Base-by-base conservation (phyloP, 805 yeast species). In the Yueomyces sp. region DNA sequence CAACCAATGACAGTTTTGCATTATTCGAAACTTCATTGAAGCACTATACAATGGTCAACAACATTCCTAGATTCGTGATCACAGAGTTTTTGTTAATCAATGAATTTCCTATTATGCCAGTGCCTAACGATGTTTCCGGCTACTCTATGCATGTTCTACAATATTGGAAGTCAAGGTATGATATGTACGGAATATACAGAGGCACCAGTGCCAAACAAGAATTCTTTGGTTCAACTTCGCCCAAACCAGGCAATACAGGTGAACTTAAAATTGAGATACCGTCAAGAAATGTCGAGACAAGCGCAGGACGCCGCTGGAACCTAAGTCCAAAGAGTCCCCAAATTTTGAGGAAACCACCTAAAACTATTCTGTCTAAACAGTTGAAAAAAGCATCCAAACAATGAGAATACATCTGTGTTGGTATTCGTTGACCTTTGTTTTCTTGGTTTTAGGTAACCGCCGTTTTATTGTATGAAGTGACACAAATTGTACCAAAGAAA, bases 21-120 rank as follows among this genome's bases (percentile, higher is more conserved):
- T 40, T 70, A 4, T 60, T 73, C 42, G 76, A 70, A 45, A 79
- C 78, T 52, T 73, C 86, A 1, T 57, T 81, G 38, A 60, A 77
- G 42, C 73, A 76, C 41, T 62, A 56, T 44, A 54, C 54, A 29
- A 55, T 60, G 30, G 51, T 54, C 1, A 46, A 52, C 6, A 49
- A 52, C 34, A 38, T 55, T 44, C 67, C 60, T 47, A 64, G 69
- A 47, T 78, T 54, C 57, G 79, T 58, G 55, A 55, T 70, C 26
- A 67, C 84, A 0, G 86, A 81, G 52, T 63, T 79, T 11, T 54
- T 82, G 9, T 47, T 76, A 1, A 60, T 77, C 40, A 80, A 79
- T 56, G 84, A 83, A 6, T 65, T 74, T 32, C 63, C 66, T 8
- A 63, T 72, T 6, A 76, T 75, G 5, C 55, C 44, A 8, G 28